These are phyloP conservation scores for Orbilia brochopaga DNA, from an alignment of 2,329 filamentous ascomycete species.

Conservation along the genomic window DNA sequence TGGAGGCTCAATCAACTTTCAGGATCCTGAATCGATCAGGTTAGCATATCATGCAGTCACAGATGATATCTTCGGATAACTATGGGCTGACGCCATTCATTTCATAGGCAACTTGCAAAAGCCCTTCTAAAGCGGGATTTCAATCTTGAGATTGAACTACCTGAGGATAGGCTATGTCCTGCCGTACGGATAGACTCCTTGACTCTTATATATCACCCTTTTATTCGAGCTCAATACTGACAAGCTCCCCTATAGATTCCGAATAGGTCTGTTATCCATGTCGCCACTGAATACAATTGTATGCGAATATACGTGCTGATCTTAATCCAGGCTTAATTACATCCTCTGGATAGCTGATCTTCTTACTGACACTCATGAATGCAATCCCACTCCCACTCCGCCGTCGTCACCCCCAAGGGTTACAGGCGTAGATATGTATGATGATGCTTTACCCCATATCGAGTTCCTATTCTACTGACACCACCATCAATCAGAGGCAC, in stretches of 20 bases:
- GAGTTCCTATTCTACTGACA: slow-evolving; percentile 31
- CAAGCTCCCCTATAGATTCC: slow-evolving; percentile 35
- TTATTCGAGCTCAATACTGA: not conserved
- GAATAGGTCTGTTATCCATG: slow-evolving; percentile 49
- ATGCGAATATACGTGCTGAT: slow-evolving; percentile 3
- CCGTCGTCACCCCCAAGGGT: slow-evolving; percentile 63
- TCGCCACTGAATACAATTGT: not conserved
- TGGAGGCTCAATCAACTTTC: slow-evolving; percentile 76
- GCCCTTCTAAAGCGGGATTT: slow-evolving; percentile 79
- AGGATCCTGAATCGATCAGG: slow-evolving; percentile 75
- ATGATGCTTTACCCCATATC: not conserved
- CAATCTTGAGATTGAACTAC: slow-evolving; percentile 71
- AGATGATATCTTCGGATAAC: not conserved
- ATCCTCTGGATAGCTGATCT: slow-evolving; percentile 85
- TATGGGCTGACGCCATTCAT: slow-evolving; percentile 28
- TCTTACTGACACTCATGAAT: slow-evolving; percentile 61
- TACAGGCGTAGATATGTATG: slow-evolving; percentile 75
- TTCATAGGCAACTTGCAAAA: slow-evolving; percentile 71
- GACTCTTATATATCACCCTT: too few species aligned
- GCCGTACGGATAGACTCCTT: slow-evolving; percentile 65
- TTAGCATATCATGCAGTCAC: slow-evolving; percentile 59
- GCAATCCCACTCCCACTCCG: slow-evolving; percentile 68
- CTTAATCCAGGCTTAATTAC: slow-evolving; percentile 74
- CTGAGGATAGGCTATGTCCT: slow-evolving; percentile 80
- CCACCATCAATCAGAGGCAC: slow-evolving; percentile 67